These are phyloP conservation scores for Coemansia sp. DNA, from an alignment of 192 early-diverging fungal genomes.

Conservation along the genomic window DNA sequence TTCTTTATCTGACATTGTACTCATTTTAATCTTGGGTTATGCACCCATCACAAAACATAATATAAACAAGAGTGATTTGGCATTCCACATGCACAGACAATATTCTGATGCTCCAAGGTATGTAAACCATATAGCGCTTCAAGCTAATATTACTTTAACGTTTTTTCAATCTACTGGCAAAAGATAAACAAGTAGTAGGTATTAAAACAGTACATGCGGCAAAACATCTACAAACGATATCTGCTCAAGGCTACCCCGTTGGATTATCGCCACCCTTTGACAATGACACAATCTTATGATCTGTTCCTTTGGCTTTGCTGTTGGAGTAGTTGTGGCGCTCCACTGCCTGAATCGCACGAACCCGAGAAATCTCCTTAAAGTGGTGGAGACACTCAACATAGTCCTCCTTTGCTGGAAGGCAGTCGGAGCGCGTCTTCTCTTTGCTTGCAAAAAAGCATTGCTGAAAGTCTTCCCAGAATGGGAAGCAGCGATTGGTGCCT, in stretches of 20 bases:
- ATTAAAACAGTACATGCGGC: background rate
- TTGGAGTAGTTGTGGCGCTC: constrained; percentile 51
- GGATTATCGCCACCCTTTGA: background rate
- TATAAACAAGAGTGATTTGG: no score
- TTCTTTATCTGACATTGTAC: no score
- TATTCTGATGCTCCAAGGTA: no score
- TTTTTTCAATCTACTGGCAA: background rate
- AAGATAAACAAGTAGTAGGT: background rate
- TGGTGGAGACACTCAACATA: constrained; percentile 97
- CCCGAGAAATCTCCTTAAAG: constrained; percentile 76
- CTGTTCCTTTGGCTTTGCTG: constrained; percentile 44
- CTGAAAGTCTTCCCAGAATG: constrained; percentile 96
- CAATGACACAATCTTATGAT: constrained; percentile 48
- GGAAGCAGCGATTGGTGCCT: constrained; percentile 91
- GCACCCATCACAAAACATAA: no score
- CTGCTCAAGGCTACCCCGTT: background rate
- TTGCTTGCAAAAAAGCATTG: constrained; percentile 80
- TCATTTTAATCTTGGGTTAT: no score
- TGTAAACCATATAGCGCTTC: no score
- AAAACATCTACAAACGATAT: background rate
- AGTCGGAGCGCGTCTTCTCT: constrained; percentile 75
- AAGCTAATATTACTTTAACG: no score
- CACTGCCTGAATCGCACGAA: constrained; percentile 52
- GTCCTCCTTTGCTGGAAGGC: constrained; percentile 80
- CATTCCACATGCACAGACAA: no score